Evolutionary conservation across 192 early-diverging fungal species (phyloP).

Genomic region (Powellomyces hirtus): DNA sequence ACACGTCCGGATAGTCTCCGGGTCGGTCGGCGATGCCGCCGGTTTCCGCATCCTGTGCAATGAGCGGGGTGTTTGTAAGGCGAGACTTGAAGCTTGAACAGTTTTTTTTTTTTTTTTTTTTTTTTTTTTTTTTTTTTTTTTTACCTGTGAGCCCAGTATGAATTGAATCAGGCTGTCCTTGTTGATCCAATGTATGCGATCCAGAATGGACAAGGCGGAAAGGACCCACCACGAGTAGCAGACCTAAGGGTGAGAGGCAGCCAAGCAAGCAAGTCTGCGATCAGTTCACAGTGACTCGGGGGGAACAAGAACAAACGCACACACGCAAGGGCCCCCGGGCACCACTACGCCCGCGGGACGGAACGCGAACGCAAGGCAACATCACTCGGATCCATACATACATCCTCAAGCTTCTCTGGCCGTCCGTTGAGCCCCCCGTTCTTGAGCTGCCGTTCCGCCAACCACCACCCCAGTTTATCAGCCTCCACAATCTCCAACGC

Average conservation of each 20-base stretch:
- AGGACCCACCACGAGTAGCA: slow-evolving; percentile 99
- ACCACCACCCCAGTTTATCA: slow-evolving; percentile 88
- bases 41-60: slow-evolving; percentile 55
- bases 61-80: too few species aligned
- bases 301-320: too few species aligned
- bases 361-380: too few species aligned
- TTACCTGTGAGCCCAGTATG: slow-evolving; percentile 75
- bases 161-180: slow-evolving; percentile 68
- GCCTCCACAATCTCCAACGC: slow-evolving; percentile 75
- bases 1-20: slow-evolving; percentile 90
- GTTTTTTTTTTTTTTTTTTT: too few species aligned
- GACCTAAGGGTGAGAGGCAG: slow-evolving; percentile 48
- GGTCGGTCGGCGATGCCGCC: slow-evolving; percentile 95
- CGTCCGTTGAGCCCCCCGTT: slow-evolving; percentile 94
- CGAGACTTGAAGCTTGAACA: too few species aligned
- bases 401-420: slow-evolving; percentile 95
- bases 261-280: too few species aligned
- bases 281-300: too few species aligned
- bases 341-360: too few species aligned
- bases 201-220: slow-evolving; percentile 80
- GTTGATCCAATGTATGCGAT: slow-evolving; percentile 83
- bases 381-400: too few species aligned
- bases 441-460: slow-evolving; percentile 87
- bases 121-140: too few species aligned
- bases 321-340: too few species aligned